Base-by-base conservation (phyloP, 2,329 filamentous ascomycete species). In the Xylaria sp. region DNA sequence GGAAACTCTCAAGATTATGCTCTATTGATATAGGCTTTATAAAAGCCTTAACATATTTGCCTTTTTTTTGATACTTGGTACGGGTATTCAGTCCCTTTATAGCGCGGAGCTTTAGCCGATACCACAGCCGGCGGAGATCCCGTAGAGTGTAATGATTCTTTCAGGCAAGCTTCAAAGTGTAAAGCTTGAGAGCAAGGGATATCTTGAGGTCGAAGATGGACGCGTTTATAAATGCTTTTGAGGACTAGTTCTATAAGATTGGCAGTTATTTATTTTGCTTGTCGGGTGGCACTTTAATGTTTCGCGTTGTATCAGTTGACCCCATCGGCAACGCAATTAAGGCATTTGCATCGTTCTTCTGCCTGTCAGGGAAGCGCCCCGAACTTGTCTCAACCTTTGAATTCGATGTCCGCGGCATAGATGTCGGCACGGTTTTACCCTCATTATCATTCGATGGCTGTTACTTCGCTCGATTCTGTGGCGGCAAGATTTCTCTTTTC, bases 61-160 rank as follows among this genome's bases (percentile, higher is more conserved):
- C 29, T 1, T 64, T 21, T 8, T 65, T 32, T 60, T 60, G 5
- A 71, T 71, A 67, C 70, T 73, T 2, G 70, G 72, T 18, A 70
- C 37, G 3, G 47, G 53, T 2, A 74, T 73, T 59, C 65, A 66
- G 60, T 69, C 67, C 3, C 71, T 73, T 27, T 32, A 70, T 47
- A 37, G 59, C 18, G 40, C 53, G 3, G 67, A 55, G 10, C 53
- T 73, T 48, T 72, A 68, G 72, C 72, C 72, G 3, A 63, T 74
- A 51, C 71, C 71, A 1, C 44, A 70, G 8, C 63, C 69, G 10
- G 29, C 40, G 40, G 59, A 65, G 1, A 60, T 70, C 37, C 40
- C 61, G 13, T 62, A 32, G 25, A 73, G 63, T 47, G 23, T 72
- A 27, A 61, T 40, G 16, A 23, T 53, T n/a, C 63, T 74, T 13